These are phyloP conservation scores for Cyclostephanos tholiformis DNA, from an alignment of 108 stramenopile species.

Conservation along the genomic window DNA sequence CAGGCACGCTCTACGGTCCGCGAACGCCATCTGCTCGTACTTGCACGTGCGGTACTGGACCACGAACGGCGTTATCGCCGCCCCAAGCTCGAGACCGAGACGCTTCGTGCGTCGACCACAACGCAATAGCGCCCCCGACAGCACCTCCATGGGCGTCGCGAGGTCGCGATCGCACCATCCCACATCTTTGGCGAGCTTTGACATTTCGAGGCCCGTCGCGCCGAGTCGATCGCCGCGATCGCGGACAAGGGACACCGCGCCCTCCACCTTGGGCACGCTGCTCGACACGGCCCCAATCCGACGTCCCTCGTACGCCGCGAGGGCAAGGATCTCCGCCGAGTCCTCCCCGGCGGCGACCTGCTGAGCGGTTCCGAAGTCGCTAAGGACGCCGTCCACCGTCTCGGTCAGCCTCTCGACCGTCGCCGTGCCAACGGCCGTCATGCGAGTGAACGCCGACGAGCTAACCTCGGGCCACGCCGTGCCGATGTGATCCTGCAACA, in stretches of 20 bases:
- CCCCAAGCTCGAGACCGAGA: constrained; percentile 69
- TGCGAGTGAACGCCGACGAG: constrained; percentile 74
- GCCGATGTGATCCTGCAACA: constrained; percentile 87
- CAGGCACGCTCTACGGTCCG: constrained; percentile 70
- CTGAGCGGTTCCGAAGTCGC: constrained; percentile 47
- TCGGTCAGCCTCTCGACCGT: constrained; percentile 44
- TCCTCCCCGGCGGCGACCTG: constrained; percentile 64
- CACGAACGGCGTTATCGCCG: constrained; percentile 70
- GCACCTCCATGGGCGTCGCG: constrained; percentile 54
- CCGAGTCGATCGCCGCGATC: constrained; percentile 72
- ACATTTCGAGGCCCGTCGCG: constrained; percentile 75
- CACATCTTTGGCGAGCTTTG: constrained; percentile 69
- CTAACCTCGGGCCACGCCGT: constrained; percentile 90
- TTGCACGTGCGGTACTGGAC: constrained; percentile 76
- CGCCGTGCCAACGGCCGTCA: constrained; percentile 60
- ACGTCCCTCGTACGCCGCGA: constrained; percentile 65
- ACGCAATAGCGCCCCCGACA: constrained; percentile 67
- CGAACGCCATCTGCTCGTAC: constrained; percentile 81
- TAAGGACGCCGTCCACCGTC: constrained; percentile 29
- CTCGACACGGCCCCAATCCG: constrained; percentile 76
- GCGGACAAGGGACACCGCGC: constrained; percentile 58
- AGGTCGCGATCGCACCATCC: constrained; percentile 52
- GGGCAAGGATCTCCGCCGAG: constrained; percentile 78
- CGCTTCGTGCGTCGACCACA: constrained; percentile 74
- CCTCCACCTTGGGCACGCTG: constrained; percentile 88